These are phyloP conservation scores for Scheffersomyces illinoinensis DNA, from an alignment of 1,139 yeast genomes.

Conservation along the genomic window DNA sequence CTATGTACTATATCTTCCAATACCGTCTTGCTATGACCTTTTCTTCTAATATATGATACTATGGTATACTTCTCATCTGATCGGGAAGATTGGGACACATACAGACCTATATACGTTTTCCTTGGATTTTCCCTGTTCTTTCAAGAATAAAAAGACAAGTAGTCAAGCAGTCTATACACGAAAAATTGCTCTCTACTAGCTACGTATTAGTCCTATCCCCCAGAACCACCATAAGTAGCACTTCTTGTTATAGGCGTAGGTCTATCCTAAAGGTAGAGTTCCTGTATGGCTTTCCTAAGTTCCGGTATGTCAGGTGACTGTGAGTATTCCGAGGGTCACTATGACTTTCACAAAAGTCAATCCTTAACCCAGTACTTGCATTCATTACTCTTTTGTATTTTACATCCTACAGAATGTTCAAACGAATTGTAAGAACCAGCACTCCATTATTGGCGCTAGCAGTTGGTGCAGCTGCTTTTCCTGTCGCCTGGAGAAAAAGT, in stretches of 20 bases:
- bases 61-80: neutral
- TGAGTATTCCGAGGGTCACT: neutral
- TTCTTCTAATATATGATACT: neutral
- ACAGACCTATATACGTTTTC: too few relatives aligned
- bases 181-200: too few relatives aligned
- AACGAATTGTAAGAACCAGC: conserved; percentile 19
- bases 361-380: neutral
- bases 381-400: neutral
- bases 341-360: neutral
- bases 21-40: neutral
- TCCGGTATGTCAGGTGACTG: neutral
- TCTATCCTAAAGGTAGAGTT: too few relatives aligned
- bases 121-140: too few relatives aligned
- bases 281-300: too few relatives aligned
- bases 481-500: conserved; percentile 38
- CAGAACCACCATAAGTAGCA: too few relatives aligned
- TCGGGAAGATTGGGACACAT: too few relatives aligned
- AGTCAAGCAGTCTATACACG: too few relatives aligned
- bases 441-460: conserved; percentile 46
- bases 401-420: conserved; percentile 10
- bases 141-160: too few relatives aligned
- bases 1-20: neutral
- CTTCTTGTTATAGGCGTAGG: too few relatives aligned
- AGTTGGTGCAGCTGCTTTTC: conserved; percentile 47
- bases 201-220: too few relatives aligned